A percentile compares a stretch with the other conserved stretches of the same genome.
Evolutionary conservation across 2,329 filamentous ascomycete species (phyloP).

Genomic region (Colletotrichum lini): DNA sequence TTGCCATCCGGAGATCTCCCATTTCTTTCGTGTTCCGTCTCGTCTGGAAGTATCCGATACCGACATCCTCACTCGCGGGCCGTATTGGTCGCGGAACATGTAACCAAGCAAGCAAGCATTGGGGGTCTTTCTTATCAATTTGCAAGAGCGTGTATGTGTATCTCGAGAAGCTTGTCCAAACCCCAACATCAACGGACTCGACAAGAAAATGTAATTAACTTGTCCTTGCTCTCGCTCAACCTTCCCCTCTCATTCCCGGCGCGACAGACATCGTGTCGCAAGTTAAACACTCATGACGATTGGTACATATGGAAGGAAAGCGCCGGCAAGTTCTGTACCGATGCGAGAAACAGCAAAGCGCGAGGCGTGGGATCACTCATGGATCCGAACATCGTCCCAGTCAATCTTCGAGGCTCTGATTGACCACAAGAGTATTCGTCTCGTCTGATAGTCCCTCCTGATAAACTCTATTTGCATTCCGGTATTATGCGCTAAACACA

Average conservation of each 20-base stretch:
- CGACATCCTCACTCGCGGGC: not conserved
- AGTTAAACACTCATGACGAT: not conserved
- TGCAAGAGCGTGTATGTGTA: too few species aligned
- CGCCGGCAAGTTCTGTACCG: not conserved
- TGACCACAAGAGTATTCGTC: not conserved
- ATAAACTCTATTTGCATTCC: not conserved
- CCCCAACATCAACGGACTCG: not conserved
- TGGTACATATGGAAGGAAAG: too few species aligned
- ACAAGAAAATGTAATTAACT: not conserved
- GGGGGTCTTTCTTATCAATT: not conserved
- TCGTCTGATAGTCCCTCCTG: not conserved
- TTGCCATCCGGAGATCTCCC: slow-evolving; percentile 2
- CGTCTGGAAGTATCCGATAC: slow-evolving; percentile 2
- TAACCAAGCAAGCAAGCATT: not conserved
- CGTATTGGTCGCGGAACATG: not conserved
- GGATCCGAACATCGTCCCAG: not conserved
- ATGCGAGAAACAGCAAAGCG: not conserved
- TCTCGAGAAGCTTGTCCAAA: not conserved
- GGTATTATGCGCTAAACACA: not conserved
- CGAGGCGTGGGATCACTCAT: not conserved
- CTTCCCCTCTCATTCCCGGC: not conserved
- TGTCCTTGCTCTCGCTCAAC: not conserved
- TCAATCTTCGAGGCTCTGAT: not conserved
- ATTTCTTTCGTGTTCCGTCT: not conserved
- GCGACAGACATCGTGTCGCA: slow-evolving; percentile 3